phyloP scores from a whole-genome alignment of 2,329 filamentous ascomycete species.

The Exserohilum turcica region DNA sequence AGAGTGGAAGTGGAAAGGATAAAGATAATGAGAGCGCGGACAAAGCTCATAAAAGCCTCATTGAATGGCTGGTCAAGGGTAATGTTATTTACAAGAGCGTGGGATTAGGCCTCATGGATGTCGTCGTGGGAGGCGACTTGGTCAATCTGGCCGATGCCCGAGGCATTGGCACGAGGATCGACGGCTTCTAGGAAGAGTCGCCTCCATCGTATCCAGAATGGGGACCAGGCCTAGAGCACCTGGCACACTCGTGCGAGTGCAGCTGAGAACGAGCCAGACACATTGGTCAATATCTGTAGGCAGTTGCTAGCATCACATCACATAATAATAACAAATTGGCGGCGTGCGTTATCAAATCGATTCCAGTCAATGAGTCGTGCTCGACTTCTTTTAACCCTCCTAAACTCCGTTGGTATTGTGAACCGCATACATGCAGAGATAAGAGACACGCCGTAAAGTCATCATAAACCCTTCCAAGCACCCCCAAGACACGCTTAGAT shows the following conservation, averaged over 20 bases:
- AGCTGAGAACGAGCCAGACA: neutral
- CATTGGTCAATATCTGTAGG: neutral
- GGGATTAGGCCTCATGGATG: constrained; percentile 70
- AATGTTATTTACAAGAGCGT: constrained; percentile 74
- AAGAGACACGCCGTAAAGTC: constrained; percentile 48
- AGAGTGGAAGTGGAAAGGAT: constrained; percentile 58
- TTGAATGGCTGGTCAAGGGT: constrained; percentile 65
- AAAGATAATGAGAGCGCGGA: constrained; percentile 33
- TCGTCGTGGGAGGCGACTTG: constrained; percentile 65
- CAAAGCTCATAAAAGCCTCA: constrained; percentile 50
- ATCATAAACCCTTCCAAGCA: constrained; percentile 34
- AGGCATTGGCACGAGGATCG: constrained; percentile 61
- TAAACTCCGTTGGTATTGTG: constrained; percentile 48
- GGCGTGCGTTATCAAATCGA: constrained; percentile 43
- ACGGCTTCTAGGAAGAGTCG: constrained; percentile 48
- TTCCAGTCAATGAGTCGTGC: constrained; percentile 43
- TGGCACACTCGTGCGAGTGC: constrained; percentile 13
- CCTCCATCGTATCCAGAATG: neutral
- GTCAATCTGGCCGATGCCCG: constrained; percentile 61
- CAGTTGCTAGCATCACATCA: constrained; percentile 21
- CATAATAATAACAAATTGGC: constrained; percentile 28
- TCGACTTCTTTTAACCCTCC: constrained; percentile 47
- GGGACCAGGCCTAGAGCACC: neutral
- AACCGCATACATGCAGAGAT: constrained; percentile 49
- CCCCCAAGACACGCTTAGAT: constrained; percentile 67